phyloP scores from a whole-genome alignment of 148 eudicot species.

The Selenicereus undatus region DNA sequence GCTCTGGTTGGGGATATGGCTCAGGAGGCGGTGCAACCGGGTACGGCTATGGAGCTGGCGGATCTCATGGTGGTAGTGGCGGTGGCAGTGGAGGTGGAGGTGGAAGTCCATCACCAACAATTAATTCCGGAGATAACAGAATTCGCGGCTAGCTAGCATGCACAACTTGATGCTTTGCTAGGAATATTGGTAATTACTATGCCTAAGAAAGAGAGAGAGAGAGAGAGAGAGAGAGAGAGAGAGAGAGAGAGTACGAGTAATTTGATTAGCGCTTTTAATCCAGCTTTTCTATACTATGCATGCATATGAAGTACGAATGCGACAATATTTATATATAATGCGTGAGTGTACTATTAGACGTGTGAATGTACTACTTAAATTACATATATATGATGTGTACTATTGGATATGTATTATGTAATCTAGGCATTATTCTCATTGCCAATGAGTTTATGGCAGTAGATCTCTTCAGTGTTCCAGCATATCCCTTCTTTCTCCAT shows the following conservation, averaged over 20 bases:
- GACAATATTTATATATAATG: not conserved
- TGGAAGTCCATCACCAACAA: not conserved
- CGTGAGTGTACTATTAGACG: not conserved
- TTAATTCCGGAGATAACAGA: not conserved
- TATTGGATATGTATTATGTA: not conserved
- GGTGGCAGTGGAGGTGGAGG: not conserved
- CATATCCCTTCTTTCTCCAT: not conserved
- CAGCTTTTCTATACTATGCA: not conserved
- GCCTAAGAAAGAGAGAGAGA: not conserved
- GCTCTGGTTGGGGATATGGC: slow-evolving; percentile 52
- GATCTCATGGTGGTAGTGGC: slow-evolving; percentile 26
- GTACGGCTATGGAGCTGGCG: slow-evolving; percentile 35
- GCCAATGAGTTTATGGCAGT: not conserved
- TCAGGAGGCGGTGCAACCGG: slow-evolving; percentile 18
- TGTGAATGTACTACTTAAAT: not conserved
- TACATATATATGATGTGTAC: not conserved
- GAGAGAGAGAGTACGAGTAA: not conserved
- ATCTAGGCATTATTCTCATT: not conserved
- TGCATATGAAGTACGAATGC: not conserved
- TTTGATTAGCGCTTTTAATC: not conserved
- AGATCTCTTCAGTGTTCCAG: not conserved
- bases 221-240: too few relatives aligned
- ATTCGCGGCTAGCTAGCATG: not conserved
- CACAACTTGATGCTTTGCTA: not conserved
- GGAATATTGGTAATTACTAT: not conserved